Evolutionary conservation across 371 early-diverging fungal genomes (phyloP).

Genomic region (Circinella umbellata): DNA sequence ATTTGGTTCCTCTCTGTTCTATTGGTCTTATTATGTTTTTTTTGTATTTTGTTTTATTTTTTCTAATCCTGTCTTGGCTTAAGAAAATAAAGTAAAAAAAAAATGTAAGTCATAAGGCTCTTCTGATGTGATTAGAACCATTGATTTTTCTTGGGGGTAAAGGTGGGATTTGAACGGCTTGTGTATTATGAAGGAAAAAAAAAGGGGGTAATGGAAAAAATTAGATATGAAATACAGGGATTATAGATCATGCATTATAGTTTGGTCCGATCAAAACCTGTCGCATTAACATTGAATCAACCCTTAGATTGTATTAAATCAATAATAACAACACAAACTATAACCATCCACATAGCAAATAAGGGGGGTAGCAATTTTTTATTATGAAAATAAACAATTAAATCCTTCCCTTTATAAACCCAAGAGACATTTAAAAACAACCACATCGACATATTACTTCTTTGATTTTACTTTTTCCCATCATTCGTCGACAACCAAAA

Average conservation of each 20-base stretch:
- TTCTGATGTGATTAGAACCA: constrained; percentile 5
- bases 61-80: not conserved
- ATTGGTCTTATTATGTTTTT: no score
- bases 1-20: not conserved
- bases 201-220: no score
- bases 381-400: no score
- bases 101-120: not conserved
- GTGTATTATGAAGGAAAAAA: no score
- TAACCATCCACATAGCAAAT: not conserved
- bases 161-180: no score
- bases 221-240: no score
- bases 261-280: not conserved
- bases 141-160: not conserved
- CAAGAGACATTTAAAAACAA: no score
- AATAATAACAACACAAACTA: constrained; percentile 2
- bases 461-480: not conserved
- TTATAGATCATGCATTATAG: not conserved
- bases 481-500: not conserved
- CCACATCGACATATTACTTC: no score
- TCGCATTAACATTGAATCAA: constrained; percentile 7
- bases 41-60: no score
- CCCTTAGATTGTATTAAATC: constrained; percentile 10
- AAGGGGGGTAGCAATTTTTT: no score
- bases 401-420: not conserved
- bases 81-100: no score